These are phyloP conservation scores for Vitis riparia DNA, from an alignment of 164 flowering plant species.

Conservation along the genomic window DNA sequence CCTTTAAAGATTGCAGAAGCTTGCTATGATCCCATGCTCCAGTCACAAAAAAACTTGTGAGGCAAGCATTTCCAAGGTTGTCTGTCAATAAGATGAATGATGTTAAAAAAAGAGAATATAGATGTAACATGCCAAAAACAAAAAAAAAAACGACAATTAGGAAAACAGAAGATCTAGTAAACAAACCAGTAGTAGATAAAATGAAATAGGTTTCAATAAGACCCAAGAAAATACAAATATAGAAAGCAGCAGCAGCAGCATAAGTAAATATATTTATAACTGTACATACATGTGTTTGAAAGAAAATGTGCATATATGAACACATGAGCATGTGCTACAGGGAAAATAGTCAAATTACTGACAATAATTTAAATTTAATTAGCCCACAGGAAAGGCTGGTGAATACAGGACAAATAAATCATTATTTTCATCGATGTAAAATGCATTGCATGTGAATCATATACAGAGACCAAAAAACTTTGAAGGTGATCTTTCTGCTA, in stretches of 20 bases:
- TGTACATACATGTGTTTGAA: too few species aligned
- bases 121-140: too few species aligned
- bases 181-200: background rate
- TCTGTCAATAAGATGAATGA: constrained; percentile 43
- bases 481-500: background rate
- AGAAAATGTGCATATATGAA: background rate
- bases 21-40: constrained; percentile 88
- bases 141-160: too few species aligned
- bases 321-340: background rate
- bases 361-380: background rate
- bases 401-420: background rate
- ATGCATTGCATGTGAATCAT: background rate
- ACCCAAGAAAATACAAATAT: background rate
- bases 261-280: background rate
- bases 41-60: constrained; percentile 79
- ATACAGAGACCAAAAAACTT: background rate
- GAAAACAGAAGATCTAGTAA: background rate
- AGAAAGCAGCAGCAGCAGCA: background rate
- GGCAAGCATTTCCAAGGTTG: constrained; percentile 88
- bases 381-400: background rate
- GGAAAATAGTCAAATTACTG: background rate
- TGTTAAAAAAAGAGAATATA: background rate
- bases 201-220: background rate
- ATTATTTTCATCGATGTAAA: background rate
- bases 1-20: constrained; percentile 75